A percentile compares a stretch with the other conserved stretches of the same genome.
These are phyloP conservation scores for Botryotinia calthae DNA, from an alignment of 2,329 filamentous ascomycete species.

Conservation along the genomic window DNA sequence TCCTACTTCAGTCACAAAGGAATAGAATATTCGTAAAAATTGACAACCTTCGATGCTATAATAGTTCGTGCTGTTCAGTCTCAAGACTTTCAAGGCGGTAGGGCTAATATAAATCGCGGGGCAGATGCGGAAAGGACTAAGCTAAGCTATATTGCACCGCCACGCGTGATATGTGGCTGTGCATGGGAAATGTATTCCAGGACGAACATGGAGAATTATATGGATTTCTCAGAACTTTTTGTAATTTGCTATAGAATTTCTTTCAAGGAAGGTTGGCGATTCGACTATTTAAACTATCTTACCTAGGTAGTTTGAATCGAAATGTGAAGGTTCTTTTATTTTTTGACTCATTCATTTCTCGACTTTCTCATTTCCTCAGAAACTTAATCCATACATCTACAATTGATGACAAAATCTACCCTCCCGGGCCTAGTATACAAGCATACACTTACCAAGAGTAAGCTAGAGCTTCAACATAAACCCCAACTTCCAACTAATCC, in stretches of 20 bases:
- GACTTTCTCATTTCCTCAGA: not conserved
- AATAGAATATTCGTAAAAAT: not conserved
- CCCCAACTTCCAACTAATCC: slow-evolving; percentile 1
- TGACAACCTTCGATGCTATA: no score
- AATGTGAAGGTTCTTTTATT: not conserved
- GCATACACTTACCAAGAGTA: not conserved
- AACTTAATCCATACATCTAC: not conserved
- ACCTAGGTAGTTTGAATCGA: not conserved
- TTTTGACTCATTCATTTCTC: not conserved
- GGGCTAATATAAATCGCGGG: not conserved
- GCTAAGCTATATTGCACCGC: not conserved
- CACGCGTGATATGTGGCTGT: not conserved
- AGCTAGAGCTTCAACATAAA: not conserved
- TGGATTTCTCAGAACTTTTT: not conserved
- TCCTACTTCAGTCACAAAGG: not conserved
- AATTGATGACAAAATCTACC: not conserved
- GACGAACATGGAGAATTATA: not conserved
- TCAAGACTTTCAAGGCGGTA: not conserved
- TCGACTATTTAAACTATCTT: not conserved
- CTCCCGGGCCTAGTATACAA: not conserved
- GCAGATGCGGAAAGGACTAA: not conserved
- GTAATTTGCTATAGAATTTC: not conserved
- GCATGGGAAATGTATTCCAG: not conserved
- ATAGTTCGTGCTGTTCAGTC: not conserved
- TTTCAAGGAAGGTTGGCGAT: not conserved